Evolutionary conservation across 495 filamentous ascomycete species (phyloP), one percentile per base, ranked within the genome.

Genomic region (Trichoderma virens): DNA sequence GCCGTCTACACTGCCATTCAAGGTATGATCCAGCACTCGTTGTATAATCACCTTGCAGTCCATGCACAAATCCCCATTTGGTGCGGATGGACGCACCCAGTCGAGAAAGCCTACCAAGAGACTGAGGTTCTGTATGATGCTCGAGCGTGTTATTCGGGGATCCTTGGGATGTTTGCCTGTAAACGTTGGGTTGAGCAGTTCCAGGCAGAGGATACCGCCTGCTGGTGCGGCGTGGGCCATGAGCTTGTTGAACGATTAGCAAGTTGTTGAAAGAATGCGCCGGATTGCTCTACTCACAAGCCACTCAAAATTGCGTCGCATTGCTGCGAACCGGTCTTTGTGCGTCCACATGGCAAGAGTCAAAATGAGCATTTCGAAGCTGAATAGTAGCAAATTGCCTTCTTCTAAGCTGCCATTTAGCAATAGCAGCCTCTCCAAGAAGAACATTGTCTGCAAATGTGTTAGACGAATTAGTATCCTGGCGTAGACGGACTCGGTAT

Each of bases 71-170:
- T 75, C 74, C 31, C 80, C 83, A 62, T 85, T 84, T 6, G 83
- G 80, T 30, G 82, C 81, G 0, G 74, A 79, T 1, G 83, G 84
- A 5, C 76, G 72, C 1, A 88, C 77, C 76, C 82, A 83, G 7
- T 80, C 80, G 5, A 88, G 72, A 38, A 79, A 80, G 0, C 83
- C 85, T 20, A 87, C 77, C 54, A 89, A 84, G 16, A 87, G 79
- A 63, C 84, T 87, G 7, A 88, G 75, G 62, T 87, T 85, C 51
- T 86, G 86, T 38, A 88, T 84, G 11, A 83, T 76, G 66, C 85
- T 82, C 1, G 86, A 84, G 18, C 85, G 80, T 0, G 85, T 84
- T 71, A 62, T 75, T 63, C 34, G 76, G 65, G 28, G 67, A 59
- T 60, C 74, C 67, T 51, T 76, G 68, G 76, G 72, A 6, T 75